These are phyloP conservation scores for Quercus alba DNA, from an alignment of 306 rosid species.

Conservation along the genomic window DNA sequence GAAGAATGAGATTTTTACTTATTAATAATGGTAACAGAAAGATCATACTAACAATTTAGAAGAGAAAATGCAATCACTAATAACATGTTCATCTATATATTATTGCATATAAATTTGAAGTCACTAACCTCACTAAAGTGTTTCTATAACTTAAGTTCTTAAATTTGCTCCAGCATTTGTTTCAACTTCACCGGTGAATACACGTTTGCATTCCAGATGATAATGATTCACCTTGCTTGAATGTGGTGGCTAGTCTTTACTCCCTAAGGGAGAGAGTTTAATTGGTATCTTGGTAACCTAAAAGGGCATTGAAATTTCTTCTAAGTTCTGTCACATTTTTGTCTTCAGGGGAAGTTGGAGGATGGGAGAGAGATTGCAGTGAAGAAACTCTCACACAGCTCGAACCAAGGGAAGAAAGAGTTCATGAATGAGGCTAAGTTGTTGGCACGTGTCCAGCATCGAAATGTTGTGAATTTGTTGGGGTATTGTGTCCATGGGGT, in stretches of 20 bases:
- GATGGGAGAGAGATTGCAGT: slow-evolving; percentile 95
- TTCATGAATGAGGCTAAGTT: slow-evolving; percentile 85
- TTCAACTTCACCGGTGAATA: background rate
- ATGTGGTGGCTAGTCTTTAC: background rate
- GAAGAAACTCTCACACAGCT: slow-evolving; percentile 71
- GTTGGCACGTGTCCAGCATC: slow-evolving; percentile 90
- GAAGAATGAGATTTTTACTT: background rate
- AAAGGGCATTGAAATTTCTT: background rate
- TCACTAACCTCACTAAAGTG: background rate
- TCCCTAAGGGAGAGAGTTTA: background rate
- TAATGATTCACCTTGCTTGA: background rate
- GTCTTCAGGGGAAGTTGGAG: slow-evolving; percentile 61
- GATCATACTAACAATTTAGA: background rate
- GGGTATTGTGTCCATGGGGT: slow-evolving; percentile 77
- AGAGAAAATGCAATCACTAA: background rate
- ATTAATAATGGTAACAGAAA: background rate
- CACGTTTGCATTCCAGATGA: background rate
- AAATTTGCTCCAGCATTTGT: background rate
- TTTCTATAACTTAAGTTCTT: background rate
- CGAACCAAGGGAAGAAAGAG: slow-evolving; percentile 87
- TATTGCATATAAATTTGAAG: background rate
- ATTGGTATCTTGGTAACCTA: background rate
- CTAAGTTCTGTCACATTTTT: slow-evolving; percentile 1
- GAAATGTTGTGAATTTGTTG: slow-evolving; percentile 84
- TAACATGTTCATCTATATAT: background rate